Base-by-base conservation (phyloP, 192 early-diverging fungal species). In the Chytriomyces confervae region DNA sequence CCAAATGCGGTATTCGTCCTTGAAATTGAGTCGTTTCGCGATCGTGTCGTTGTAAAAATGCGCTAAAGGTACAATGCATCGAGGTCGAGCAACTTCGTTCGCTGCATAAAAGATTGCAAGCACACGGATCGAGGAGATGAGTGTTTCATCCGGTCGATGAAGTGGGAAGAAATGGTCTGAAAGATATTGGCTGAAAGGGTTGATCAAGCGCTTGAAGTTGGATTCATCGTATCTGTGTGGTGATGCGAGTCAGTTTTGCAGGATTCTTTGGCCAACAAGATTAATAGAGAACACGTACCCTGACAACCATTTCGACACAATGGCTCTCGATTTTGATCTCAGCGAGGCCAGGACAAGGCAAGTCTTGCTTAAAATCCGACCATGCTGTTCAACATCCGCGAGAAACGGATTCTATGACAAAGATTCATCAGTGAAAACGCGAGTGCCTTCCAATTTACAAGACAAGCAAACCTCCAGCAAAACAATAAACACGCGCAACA, bases 1-100 rank as follows among this genome's bases (percentile, higher is more conserved):
- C 93, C 93, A 94, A 13, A 82, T 85, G 44, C 86, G 80, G 79
- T 93, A 94, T 75, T 94, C 92, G 6, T 92, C 91, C 71, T 93
- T 94, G 76, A 94, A 92, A 60, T 92, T 92, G 45, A 93, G 77
- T 29, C 75, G 82, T 73, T 46, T 67, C 7, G 64, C 66, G 18
- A 89, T 66, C 6, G 81, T 61, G 1, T 80, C 77, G 62, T 76
- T 87, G 76, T 89, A 88, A 68, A 90, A 89, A 43, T 74, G 66
- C 20, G 80, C 77, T 8, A 85, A 69, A n/a, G 86, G 84, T 50
- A 83, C 75, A 11, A 86, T 76, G 6, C 80, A 81, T 0, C 47
- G 29, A 8, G 79, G 79, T 51, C 51, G 65, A n/a, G 80, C 27
- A 60, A 80, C 57, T 48, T 86, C 86, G 69, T 91, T 92, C 10